Base-by-base conservation (phyloP, 371 early-diverging fungal species). In the Lichtheimia hyalospora region DNA sequence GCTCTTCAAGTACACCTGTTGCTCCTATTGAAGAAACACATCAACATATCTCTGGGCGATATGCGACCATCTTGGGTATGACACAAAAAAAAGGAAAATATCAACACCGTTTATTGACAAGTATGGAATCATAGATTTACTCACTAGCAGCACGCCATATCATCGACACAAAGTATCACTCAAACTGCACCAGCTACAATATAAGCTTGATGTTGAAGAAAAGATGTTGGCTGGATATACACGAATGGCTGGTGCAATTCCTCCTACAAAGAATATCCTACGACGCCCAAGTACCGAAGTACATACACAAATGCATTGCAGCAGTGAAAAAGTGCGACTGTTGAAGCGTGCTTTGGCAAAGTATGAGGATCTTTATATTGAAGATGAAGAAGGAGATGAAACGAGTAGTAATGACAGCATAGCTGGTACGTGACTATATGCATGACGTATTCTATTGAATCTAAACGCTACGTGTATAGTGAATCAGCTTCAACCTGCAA, bases 151-250 rank as follows among this genome's bases (percentile, higher is more conserved):
- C 46, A 89, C 91, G 24, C 83, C 89, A 10, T 84, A 93, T 57
- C 92, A 94, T 7, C 81, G 83, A 10, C 88, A 92, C 49, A 94
- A 95, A 69, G 89, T 96, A 14, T 89, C 93, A 43, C 82, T 90
- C 64, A 93, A 92, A 71, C 71, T 96, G 49, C 87, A 88, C 39
- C 93, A 94, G 68, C 75, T 96, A 39, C 85, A 89, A 46, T 88
- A 86, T 68, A 95, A 95, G 69, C 83, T 95, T 10, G 91, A 94
- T 61, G 88, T 96, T 10, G 98, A 96, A 82, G 87, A 84, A 63
- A 92, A 92, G 65, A 84, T 96, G 12, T 79, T 87, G 49, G 89
- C 89, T 27, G 96, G 93, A 41, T 77, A 84, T n/a, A 74, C 69
- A 54, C 77, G 79, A 2, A 67, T 85, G 73, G 75, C 77, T 16